Evolutionary conservation across 441 rosid species (phyloP), one percentile per base, ranked within the genome.

Genomic region (Populus hybrid): DNA sequence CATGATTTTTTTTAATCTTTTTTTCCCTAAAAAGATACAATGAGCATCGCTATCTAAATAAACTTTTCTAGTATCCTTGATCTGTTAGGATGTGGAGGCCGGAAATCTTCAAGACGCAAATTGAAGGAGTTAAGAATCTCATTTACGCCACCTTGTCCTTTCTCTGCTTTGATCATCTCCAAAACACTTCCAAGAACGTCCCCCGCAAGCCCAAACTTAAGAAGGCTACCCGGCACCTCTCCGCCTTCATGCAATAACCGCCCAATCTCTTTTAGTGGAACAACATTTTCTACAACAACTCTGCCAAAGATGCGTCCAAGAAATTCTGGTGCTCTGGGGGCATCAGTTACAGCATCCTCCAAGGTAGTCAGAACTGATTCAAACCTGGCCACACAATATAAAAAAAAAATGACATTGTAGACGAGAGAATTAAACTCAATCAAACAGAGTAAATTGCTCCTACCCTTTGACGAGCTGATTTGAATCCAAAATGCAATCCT

Each of bases 291-390:
- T 26, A 70, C 35, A 10, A 91, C 88, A 6, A 76, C 83, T 81
- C 85, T 84, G n/a, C 86, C 97, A 70, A 91, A 87, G 7, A 94
- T 89, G 3, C 67, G 63, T 28, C 96, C 99, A 0, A 96, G 92
- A 85, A 89, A 95, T 79, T 92, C 97, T 7, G 93, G 86, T 68
- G 99, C 99, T 83, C 78, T 95, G 0, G 98, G 97, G 19, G 99
- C 98, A 79, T 97, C 98, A 69, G 87, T 94, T 4, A 97, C 95
- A 0, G 91, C 89, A 84, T 97, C 99, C 86, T 93, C 97, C 86
- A 97, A 78, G 8, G 89, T 89, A 72, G 80, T 77, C 63, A 97
- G 89, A 73, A 91, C 97, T 3, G 87, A 85, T 74, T 92, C 93
- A 72, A 97, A 92, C 89, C 99, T 97, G 89, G 18, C n/a, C 73